Conservation (phyloP, 2,329 filamentous ascomycete species). For the Fusarium subtropicale region DNA sequence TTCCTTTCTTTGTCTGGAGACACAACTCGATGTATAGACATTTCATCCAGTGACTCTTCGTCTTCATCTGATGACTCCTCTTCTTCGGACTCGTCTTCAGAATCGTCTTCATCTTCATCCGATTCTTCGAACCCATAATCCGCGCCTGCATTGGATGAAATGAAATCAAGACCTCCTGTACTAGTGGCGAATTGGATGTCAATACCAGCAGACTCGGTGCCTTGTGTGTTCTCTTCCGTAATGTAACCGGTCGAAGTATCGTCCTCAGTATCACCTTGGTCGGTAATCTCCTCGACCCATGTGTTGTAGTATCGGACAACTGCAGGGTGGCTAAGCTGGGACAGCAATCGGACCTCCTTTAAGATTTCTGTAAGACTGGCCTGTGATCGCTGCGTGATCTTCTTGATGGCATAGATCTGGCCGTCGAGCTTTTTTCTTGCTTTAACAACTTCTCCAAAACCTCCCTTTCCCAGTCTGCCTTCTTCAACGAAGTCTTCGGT, state of each 20-base stretch:
- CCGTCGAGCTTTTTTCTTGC: slow-evolving; percentile 94
- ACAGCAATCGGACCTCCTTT: slow-evolving; percentile 87
- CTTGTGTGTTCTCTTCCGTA: slow-evolving; percentile 52
- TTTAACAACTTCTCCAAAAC: slow-evolving; percentile 96
- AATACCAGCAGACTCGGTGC: slow-evolving; percentile 56
- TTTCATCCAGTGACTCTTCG: slow-evolving; percentile 55
- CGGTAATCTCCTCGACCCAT: slow-evolving; percentile 83
- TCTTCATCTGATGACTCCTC: slow-evolving; percentile 61
- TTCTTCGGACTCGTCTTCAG: neutral
- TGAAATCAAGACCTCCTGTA: slow-evolving; percentile 88
- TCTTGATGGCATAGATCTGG: slow-evolving; percentile 95
- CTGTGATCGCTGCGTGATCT: slow-evolving; percentile 86
- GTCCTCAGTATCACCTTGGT: slow-evolving; percentile 66
- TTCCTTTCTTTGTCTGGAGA: slow-evolving; percentile 51
- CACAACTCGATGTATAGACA: slow-evolving; percentile 40
- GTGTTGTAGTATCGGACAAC: slow-evolving; percentile 93
- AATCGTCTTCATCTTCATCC: slow-evolving; percentile 55
- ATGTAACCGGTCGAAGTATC: slow-evolving; percentile 66
- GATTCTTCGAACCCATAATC: slow-evolving; percentile 75
- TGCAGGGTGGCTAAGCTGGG: slow-evolving; percentile 89
- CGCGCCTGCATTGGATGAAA: slow-evolving; percentile 85
- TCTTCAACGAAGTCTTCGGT: slow-evolving; percentile 91
- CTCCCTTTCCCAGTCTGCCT: slow-evolving; percentile 88
- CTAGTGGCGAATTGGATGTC: slow-evolving; percentile 74
- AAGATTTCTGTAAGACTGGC: slow-evolving; percentile 83